Evolutionary conservation across 176 grass and related monocot genomes (phyloP).

Genomic region (Avena insularis): DNA sequence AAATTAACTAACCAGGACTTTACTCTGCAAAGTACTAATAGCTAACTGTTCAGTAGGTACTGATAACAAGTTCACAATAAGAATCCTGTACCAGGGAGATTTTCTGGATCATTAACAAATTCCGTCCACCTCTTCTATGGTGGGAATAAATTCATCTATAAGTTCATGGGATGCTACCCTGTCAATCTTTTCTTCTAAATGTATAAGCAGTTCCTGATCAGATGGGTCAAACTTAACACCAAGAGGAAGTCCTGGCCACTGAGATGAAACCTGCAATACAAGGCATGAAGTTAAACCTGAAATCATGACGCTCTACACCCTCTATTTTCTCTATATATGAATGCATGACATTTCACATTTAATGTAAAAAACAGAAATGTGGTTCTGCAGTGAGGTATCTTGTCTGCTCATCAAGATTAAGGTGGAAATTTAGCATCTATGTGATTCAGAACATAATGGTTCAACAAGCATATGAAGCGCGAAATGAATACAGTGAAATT

Average conservation of each 20-base stretch:
- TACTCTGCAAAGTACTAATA: neutral
- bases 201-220: constrained; percentile 61
- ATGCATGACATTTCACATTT: neutral
- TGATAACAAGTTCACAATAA: constrained; percentile 5
- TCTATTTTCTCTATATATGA: neutral
- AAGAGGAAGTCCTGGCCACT: constrained; percentile 65
- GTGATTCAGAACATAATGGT: neutral
- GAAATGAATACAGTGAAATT: neutral
- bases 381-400: neutral
- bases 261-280: constrained; percentile 61
- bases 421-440: neutral
- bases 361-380: neutral
- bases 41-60: neutral
- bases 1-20: neutral
- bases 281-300: neutral
- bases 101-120: constrained; percentile 96
- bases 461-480: neutral
- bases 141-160: constrained; percentile 79
- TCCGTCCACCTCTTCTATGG: constrained; percentile 56
- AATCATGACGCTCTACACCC: neutral
- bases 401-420: neutral
- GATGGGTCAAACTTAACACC: constrained; percentile 85
- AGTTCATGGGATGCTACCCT: constrained; percentile 32
- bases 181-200: constrained; percentile 68
- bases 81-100: constrained; percentile 71